Evolutionary conservation across 768 basidiomycete genomes (phyloP), one percentile per base, ranked within the genome.

Genomic region (Lactifluus rugatus): DNA sequence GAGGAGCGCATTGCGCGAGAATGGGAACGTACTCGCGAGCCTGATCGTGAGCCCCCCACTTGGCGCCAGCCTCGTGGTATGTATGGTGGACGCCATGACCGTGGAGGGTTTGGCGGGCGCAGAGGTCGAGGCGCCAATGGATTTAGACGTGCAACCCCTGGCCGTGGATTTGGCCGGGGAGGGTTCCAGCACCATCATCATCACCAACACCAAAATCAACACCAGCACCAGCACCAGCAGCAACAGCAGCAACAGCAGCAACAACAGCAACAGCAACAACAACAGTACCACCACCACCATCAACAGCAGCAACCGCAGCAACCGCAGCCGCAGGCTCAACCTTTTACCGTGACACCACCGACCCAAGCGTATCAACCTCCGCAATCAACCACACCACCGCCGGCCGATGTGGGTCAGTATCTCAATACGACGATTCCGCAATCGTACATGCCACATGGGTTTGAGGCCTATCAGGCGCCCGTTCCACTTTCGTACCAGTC

Each of bases 1-100:
- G 72, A 70, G 23, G 71, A 69, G 13, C 60, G 68, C 50, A 9
- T 68, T 5, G 56, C 28, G 25, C 56, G 64, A 63, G 66, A 70
- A 62, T 58, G 67, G 66, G 54, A 68, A 68, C 44, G 70, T 64
- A 52, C 69, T 67, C 51, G 54, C 63, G 23, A 48, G 48, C 62
- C 48, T 34, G 61, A 59, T 37, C 67, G 66, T 39, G 63, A 64
- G 37, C 60, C 66, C 16, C 61, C 59, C 31, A 17, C 47, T 56
- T 62, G 66, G 37, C 65, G 73, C 17, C 69, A 68, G 10, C 64
- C 71, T 49, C 69, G 75, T 34, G 73, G 73, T 13, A 73, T 71
- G 4, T 67, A 65, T 42, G 54, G 61, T 31, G 63, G 62, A 5
- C 49, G 61, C 25, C 31, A 47, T 25, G 63, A 59, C 13, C 61